Base-by-base conservation (phyloP, 768 basidiomycete species). In the Mycena crocata region DNA sequence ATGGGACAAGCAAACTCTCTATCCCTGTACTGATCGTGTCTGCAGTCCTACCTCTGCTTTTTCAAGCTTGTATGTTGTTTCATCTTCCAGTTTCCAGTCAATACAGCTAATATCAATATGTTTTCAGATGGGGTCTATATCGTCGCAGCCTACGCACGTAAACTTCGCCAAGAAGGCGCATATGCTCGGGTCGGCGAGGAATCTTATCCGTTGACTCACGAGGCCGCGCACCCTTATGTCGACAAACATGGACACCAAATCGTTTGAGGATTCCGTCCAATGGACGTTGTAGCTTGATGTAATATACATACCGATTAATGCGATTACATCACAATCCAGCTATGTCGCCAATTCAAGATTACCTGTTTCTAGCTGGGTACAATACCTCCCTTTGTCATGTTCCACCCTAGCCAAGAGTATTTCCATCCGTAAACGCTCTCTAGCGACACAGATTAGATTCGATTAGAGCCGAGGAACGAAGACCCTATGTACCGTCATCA, bases 91-190 rank as follows among this genome's bases (percentile, higher is more conserved):
- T 52, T 40, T 24, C n/a, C 24, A 5, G 32, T 57, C 30, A 51
- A n/a, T n/a, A n/a, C n/a, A n/a, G n/a, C n/a, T 12, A 42, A 37
- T 21, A 31, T 12, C 62, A 55, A 17, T 24, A 30, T 57, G 62
- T 13, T 66, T 63, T 39, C 44, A 84, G 83, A 84, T 69, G 80
- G 80, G 17, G 78, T 79, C 51, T 82, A 82, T 56, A 70, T 83
- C 39, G 78, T 81, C 15, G 67, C 76, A 30, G 70, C 78, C 48
- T 84, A 83, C 55, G 77, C 76, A 10, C 76, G 72, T 45, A 75
- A 78, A 49, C 74, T 84, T 28, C 68, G 66, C 14, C 64, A 71
- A 57, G 75, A 81, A 66, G n/a, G n/a, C n/a, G n/a, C n/a, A n/a
- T n/a, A n/a, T n/a, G n/a, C n/a, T n/a, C n/a, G n/a, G n/a, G n/a